A percentile compares a stretch with the other conserved stretches of the same genome.
Evolutionary conservation across 1,139 yeast species (phyloP).

Genomic region (Pichia sp.): DNA sequence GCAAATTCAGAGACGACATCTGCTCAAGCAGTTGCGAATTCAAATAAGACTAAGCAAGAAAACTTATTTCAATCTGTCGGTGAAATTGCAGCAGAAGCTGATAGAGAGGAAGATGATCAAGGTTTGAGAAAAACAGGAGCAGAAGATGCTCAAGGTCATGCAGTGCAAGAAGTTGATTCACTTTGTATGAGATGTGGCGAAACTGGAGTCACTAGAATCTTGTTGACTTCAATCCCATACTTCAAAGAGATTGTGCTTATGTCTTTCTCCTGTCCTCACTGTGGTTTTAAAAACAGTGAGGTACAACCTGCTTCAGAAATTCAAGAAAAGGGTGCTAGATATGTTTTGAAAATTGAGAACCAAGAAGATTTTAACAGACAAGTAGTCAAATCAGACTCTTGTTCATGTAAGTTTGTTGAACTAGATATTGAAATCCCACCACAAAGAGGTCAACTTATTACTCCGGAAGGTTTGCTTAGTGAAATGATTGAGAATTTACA

Average conservation of each 20-base stretch:
- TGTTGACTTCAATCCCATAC: conserved; percentile 85
- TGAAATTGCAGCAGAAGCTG: conserved; percentile 39
- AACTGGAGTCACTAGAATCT: conserved; percentile 75
- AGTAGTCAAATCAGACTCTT: conserved; percentile 85
- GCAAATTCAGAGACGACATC: conserved; percentile 9
- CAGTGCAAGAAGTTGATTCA: conserved; percentile 92
- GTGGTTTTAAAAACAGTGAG: conserved; percentile 87
- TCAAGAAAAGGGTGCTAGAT: conserved; percentile 82
- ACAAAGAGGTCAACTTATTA: conserved; percentile 87
- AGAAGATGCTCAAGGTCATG: conserved; percentile 85
- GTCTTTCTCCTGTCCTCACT: conserved; percentile 96
- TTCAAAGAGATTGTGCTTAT: conserved; percentile 88
- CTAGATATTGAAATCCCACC: conserved; percentile 94
- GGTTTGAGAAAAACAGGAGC: conserved; percentile 53
- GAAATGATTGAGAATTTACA: conserved; percentile 84
- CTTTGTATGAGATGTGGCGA: conserved; percentile 94
- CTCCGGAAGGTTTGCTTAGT: conserved; percentile 79
- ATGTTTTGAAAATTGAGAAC: conserved; percentile 65
- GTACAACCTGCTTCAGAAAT: conserved; percentile 90
- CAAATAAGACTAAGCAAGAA: conserved; percentile 28
- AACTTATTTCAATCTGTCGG: conserved; percentile 57
- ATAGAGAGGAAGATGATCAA: conserved; percentile 28
- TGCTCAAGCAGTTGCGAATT: conserved; percentile 6
- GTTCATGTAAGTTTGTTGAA: conserved; percentile 76
- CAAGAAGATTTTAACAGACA: conserved; percentile 80